Evolutionary conservation across 352 stramenopile species (phyloP).

Genomic region (Pythium rhizo-oryzae): DNA sequence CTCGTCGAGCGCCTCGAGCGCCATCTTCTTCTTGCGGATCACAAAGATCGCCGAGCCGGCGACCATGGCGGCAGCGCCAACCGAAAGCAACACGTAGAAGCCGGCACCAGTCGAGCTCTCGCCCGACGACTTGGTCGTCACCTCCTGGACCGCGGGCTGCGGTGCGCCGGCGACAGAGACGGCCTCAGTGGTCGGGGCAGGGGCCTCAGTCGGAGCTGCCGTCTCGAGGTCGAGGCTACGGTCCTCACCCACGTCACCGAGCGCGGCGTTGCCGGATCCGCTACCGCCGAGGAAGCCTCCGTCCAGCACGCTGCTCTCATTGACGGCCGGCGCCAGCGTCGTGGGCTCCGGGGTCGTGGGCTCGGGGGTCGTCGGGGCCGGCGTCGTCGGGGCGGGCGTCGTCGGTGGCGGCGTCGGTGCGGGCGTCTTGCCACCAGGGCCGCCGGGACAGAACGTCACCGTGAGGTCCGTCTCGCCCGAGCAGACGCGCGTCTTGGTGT

Average conservation of each 20-base stretch:
- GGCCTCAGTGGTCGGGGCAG: slow-evolving; percentile 22
- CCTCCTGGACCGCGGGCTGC: slow-evolving; percentile 35
- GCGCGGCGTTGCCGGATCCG: slow-evolving; percentile 1
- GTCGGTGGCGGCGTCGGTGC: slow-evolving; percentile 36
- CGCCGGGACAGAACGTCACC: slow-evolving; percentile 59
- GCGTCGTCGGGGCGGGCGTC: slow-evolving; percentile 35
- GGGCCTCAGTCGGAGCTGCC: not conserved
- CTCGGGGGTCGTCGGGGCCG: slow-evolving; percentile 40
- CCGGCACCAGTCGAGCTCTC: slow-evolving; percentile 19
- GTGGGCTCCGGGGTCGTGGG: slow-evolving; percentile 35
- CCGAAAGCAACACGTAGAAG: slow-evolving; percentile 40
- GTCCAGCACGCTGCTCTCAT: slow-evolving; percentile 25
- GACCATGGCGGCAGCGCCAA: slow-evolving; percentile 44
- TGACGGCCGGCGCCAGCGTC: slow-evolving; percentile 23
- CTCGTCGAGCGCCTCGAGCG: slow-evolving; percentile 56
- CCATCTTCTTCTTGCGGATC: slow-evolving; percentile 68
- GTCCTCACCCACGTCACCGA: slow-evolving; percentile 6
- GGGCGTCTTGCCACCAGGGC: slow-evolving; percentile 35
- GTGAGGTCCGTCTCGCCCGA: slow-evolving; percentile 31
- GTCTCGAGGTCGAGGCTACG: slow-evolving; percentile 19
- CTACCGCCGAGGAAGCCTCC: slow-evolving; percentile 24
- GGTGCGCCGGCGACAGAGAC: slow-evolving; percentile 24
- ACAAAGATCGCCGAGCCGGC: slow-evolving; percentile 59
- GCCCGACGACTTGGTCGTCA: slow-evolving; percentile 34
- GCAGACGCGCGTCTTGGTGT: slow-evolving; percentile 63